These are phyloP conservation scores for Biancaea sappan DNA, from an alignment of 306 rosid genomes.

Conservation along the genomic window DNA sequence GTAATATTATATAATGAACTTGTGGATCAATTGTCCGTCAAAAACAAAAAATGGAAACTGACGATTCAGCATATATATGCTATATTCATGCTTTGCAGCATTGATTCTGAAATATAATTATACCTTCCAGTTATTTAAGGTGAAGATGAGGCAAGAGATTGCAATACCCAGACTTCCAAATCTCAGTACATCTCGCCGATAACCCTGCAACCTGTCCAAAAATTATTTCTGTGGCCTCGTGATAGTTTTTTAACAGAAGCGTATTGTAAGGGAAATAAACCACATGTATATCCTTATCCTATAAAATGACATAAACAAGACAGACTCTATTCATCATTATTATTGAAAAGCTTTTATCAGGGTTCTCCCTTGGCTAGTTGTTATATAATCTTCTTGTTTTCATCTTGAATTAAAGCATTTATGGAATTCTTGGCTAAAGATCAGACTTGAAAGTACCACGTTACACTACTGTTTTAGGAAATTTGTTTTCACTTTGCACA, in stretches of 20 bases:
- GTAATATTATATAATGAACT: conserved; percentile 18
- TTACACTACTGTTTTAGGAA: conserved; percentile 1
- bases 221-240: conserved; percentile 67
- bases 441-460: conserved; percentile 2
- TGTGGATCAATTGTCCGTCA: conserved; percentile 12
- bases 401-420: not conserved
- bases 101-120: conserved; percentile 29
- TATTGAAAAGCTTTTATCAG: conserved; percentile 16
- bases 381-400: conserved; percentile 6
- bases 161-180: conserved; percentile 93
- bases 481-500: conserved; percentile 16
- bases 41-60: conserved; percentile 10
- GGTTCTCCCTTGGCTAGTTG: conserved; percentile 15
- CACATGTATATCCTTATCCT: conserved; percentile 25
- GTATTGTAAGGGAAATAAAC: conserved; percentile 27
- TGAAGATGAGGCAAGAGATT: conserved; percentile 77
- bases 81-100: not conserved
- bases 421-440: not conserved
- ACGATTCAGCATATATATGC: conserved; percentile 9
- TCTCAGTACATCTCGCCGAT: conserved; percentile 84
- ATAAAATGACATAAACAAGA: conserved; percentile 15
- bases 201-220: conserved; percentile 95
- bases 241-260: conserved; percentile 36
- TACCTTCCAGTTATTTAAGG: conserved; percentile 91
- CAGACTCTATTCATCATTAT: conserved; percentile 20